Percentiles rank a stretch among this genome's conserved stretches.
phyloP scores from a whole-genome alignment of 2,329 filamentous ascomycete species.

The Colletotrichum sp. region DNA sequence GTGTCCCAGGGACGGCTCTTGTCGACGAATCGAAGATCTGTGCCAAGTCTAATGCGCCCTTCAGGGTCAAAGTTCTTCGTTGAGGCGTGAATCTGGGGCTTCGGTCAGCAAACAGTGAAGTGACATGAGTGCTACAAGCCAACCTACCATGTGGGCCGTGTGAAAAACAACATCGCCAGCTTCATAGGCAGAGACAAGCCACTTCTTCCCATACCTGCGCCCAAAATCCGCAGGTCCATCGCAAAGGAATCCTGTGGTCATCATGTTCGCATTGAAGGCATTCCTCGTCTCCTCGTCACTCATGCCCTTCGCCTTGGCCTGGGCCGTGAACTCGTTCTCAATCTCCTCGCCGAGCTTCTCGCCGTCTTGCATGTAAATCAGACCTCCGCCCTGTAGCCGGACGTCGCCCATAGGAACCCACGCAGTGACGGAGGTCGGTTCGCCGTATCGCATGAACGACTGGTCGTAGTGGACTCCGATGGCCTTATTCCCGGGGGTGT shows the following conservation, averaged over 20 bases:
- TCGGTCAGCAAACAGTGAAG: too few relatives aligned
- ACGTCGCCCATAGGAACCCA: slow-evolving; percentile 64
- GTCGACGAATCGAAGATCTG: slow-evolving; percentile 61
- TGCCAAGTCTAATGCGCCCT: slow-evolving; percentile 58
- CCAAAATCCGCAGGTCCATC: slow-evolving; percentile 33
- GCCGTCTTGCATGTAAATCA: slow-evolving; percentile 63
- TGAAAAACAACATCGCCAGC: slow-evolving; percentile 46
- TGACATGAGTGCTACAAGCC: too few relatives aligned
- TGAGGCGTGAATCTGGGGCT: slow-evolving; percentile 52
- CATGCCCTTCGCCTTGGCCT: slow-evolving; percentile 49
- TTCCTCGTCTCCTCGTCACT: slow-evolving; percentile 54
- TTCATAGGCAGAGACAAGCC: slow-evolving; percentile 41
- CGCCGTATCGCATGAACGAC: slow-evolving; percentile 60
- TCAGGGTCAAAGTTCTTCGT: slow-evolving; percentile 58
- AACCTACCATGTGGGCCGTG: slow-evolving; percentile 34
- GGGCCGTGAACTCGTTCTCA: slow-evolving; percentile 46
- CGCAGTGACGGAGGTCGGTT: slow-evolving; percentile 58
- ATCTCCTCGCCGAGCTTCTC: slow-evolving; percentile 35
- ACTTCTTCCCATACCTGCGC: slow-evolving; percentile 29
- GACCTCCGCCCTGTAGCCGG: slow-evolving; percentile 56
- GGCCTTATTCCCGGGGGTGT: slow-evolving; percentile 59
- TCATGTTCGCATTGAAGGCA: slow-evolving; percentile 66
- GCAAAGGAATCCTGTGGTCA: slow-evolving; percentile 56
- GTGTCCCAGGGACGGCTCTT: slow-evolving; percentile 53
- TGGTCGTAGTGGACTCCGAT: slow-evolving; percentile 68